Evolutionary conservation across 371 early-diverging fungal species (phyloP), one percentile per base, ranked within the genome.

Genomic region (Zychaea mexicana): DNA sequence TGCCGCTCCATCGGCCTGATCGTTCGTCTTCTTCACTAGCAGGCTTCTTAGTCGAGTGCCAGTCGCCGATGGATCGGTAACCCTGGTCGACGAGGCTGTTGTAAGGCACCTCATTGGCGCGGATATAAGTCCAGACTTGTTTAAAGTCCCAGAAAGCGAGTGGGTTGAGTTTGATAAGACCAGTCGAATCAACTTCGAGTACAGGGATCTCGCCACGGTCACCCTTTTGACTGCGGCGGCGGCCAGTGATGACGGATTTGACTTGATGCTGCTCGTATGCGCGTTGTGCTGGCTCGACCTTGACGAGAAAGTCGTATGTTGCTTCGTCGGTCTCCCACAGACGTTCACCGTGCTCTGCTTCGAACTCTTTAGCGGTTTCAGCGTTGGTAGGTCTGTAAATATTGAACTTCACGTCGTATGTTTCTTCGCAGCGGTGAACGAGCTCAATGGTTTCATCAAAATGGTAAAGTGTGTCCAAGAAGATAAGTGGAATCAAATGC

Each of bases 31-130:
- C 83, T 24, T 64, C 79, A 45, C 75, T 81, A 10, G 82, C 75
- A 45, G 86, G 79, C 26, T 92, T 88, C 52, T 82, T 78, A n/a
- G 96, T 97, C 33, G 92, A 92, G 71, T 97, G 97, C 85, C 88
- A 90, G 76, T 97, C 97, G 33, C 97, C 97, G 60, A 97, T 87
- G n/a, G 92, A 91, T 61, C 92, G 90, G 78, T 96, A 97, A 2
- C 96, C 96, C 72, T 90, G 86, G 67, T 97, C 96, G 42, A 92
- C 82, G 24, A 97, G 82, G 6, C 84, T 82, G 64, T 97, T 97
- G 82, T 94, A 95, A 0, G 95, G 96, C 1, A 97, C 95, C 65
- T 91, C 85, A 73, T 95, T 87, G n/a, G 88, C 89, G 17, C 86
- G 84, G 66, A 96, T 77, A 73, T 95, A 96, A 2, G 86, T 76